These are phyloP conservation scores for Hammondia hammondi DNA, from an alignment of 169 alveolate species.

Conservation along the genomic window DNA sequence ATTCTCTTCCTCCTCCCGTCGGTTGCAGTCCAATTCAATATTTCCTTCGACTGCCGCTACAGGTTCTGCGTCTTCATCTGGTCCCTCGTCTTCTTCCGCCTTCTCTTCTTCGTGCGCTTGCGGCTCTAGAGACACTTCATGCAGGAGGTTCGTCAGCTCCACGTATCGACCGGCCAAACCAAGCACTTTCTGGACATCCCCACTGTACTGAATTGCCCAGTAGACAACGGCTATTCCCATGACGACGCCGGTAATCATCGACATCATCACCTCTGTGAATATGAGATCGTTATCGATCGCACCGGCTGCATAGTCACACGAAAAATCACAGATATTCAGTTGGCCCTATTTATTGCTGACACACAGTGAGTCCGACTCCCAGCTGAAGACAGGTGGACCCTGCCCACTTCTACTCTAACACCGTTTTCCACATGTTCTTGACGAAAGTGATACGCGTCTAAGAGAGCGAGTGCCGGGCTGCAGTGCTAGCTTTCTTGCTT, in stretches of 20 bases:
- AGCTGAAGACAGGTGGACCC: too few species aligned
- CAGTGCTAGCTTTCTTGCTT: too few species aligned
- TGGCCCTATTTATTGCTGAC: too few species aligned
- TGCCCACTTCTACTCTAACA: too few species aligned
- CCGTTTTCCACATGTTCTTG: too few species aligned
- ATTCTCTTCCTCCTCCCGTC: too few species aligned
- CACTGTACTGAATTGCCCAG: slow-evolving; percentile 29
- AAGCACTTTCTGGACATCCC: background rate
- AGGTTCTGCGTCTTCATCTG: background rate
- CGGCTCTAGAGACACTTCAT: background rate
- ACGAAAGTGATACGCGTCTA: too few species aligned
- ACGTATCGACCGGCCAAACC: slow-evolving; percentile 18
- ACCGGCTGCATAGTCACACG: background rate
- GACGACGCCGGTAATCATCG: background rate
- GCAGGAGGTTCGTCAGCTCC: background rate
- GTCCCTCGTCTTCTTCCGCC: background rate
- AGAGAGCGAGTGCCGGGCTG: too few species aligned
- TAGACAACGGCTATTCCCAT: background rate
- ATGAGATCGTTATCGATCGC: background rate
- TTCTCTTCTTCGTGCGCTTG: background rate
- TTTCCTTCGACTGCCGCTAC: background rate
- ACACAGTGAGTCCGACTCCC: too few species aligned
- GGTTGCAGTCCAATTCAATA: background rate
- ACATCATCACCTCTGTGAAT: background rate
- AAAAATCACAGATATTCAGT: background rate